Percentiles rank a stretch among this genome's conserved stretches.
Evolutionary conservation across 495 filamentous ascomycete species (phyloP).

Genomic region (Acidomyces sp.): DNA sequence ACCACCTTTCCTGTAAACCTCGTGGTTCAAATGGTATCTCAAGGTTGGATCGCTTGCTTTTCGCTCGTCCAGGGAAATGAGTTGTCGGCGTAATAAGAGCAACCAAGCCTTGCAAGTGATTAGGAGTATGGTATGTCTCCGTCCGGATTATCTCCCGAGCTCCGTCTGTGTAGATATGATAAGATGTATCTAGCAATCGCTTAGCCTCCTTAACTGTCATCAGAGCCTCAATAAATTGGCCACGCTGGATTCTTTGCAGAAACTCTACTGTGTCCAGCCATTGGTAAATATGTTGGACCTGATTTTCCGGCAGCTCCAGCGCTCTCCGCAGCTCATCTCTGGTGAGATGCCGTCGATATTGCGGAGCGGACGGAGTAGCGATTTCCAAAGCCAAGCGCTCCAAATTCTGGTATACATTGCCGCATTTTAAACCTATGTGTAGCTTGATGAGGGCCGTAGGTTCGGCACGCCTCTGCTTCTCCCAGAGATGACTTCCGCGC

Average conservation of each 20-base stretch:
- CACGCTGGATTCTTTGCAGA: neutral
- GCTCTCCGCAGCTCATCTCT: neutral
- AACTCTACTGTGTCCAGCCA: neutral
- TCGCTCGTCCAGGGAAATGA: neutral
- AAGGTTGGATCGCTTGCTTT: neutral
- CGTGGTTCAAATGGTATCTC: neutral
- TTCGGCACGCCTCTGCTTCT: neutral
- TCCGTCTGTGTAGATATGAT: slow-evolving; percentile 1
- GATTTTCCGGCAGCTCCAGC: neutral
- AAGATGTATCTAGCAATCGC: slow-evolving; percentile 1
- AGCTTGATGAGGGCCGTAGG: neutral
- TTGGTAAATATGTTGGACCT: neutral
- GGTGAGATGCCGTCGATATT: neutral
- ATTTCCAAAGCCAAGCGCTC: neutral
- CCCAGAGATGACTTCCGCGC: too few species aligned
- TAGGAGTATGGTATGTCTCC: neutral
- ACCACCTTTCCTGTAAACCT: neutral
- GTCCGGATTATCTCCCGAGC: slow-evolving; percentile 1
- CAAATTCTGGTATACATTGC: neutral
- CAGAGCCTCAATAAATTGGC: neutral
- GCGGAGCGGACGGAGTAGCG: neutral
- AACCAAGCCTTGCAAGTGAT: neutral
- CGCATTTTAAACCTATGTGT: neutral
- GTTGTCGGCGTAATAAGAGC: slow-evolving; percentile 2
- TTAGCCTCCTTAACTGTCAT: neutral